Evolutionary conservation across 805 yeast genomes (phyloP).

Genomic region (Candida awuae): DNA sequence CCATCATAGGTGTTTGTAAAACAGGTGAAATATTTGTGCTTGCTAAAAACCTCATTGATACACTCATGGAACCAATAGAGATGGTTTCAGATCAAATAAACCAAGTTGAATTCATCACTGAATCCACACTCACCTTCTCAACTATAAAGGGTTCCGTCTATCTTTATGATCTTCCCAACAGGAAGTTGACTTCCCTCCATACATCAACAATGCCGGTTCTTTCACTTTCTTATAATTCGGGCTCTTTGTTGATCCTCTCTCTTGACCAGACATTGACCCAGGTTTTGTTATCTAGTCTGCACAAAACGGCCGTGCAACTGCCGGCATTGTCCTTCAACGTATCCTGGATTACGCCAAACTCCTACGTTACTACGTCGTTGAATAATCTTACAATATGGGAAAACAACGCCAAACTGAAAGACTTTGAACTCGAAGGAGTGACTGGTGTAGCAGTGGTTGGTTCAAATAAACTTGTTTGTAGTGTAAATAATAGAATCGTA

Average conservation of each 20-base stretch:
- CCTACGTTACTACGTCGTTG: too few relatives aligned
- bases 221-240: constrained; percentile 4
- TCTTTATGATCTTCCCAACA: neutral
- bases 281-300: neutral
- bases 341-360: too few relatives aligned
- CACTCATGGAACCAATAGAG: neutral
- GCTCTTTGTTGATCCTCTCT: neutral
- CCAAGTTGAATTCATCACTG: neutral
- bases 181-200: neutral
- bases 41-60: neutral
- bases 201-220: constrained; percentile 6
- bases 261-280: constrained; percentile 3
- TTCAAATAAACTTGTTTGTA: too few relatives aligned
- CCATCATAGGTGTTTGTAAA: neutral
- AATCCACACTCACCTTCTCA: neutral
- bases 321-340: too few relatives aligned
- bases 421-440: too few relatives aligned
- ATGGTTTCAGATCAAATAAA: neutral
- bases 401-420: too few relatives aligned
- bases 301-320: neutral
- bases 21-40: neutral
- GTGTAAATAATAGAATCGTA: too few relatives aligned
- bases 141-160: neutral
- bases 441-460: too few relatives aligned
- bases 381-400: too few relatives aligned